Conservation (phyloP, 202 grass and related monocot genomes). For the Eragrostis tef region DNA sequence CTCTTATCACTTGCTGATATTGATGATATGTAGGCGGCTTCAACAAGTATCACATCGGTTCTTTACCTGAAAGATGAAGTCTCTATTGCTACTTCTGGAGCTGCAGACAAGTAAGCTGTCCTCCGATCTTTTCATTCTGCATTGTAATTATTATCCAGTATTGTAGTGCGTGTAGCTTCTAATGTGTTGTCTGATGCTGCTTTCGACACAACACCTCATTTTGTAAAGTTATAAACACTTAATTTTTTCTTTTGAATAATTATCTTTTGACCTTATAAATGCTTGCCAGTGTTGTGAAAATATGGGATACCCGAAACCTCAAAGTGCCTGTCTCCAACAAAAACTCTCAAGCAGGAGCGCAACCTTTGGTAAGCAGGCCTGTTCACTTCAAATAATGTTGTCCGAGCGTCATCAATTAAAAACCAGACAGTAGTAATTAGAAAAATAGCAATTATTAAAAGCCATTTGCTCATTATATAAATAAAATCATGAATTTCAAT, state of each 20-base stretch:
- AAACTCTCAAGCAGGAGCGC: conserved; percentile 54
- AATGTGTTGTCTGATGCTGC: not conserved
- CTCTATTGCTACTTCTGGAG: conserved; percentile 85
- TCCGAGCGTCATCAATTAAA: no score
- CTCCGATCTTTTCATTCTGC: conserved; percentile 7
- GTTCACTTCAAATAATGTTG: not conserved
- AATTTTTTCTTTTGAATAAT: not conserved
- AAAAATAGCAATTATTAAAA: no score
- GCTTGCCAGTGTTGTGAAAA: conserved; percentile 75
- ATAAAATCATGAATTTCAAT: not conserved
- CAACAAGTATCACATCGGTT: conserved; percentile 88
- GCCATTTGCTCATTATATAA: no score
- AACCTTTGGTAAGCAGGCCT: conserved; percentile 52
- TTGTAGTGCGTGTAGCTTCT: not conserved
- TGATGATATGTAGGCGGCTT: conserved; percentile 58
- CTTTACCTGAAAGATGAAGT: conserved; percentile 86
- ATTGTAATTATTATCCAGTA: not conserved
- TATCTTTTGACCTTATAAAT: conserved; percentile 15
- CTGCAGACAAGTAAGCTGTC: conserved; percentile 73
- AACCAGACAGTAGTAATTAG: no score
- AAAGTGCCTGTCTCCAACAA: conserved; percentile 61
- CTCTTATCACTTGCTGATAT: conserved; percentile 30
- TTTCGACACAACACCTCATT: not conserved
- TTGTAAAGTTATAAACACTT: not conserved
- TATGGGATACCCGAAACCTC: conserved; percentile 91